These are phyloP conservation scores for Ceratobasidium sp. DNA, from an alignment of 1,284 basidiomycete species.

Conservation along the genomic window DNA sequence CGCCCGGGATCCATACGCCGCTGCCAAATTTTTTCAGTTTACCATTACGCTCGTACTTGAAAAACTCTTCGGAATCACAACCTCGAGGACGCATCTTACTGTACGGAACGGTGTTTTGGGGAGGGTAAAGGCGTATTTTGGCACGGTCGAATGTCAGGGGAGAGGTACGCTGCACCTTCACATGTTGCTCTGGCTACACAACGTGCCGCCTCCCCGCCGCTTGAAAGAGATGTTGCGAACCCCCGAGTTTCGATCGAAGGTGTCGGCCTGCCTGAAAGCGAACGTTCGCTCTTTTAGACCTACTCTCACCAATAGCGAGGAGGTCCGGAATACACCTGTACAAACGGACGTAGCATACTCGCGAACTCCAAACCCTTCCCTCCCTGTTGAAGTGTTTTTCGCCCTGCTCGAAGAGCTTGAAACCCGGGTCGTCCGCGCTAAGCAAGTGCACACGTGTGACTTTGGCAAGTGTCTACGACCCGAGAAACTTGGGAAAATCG, in stretches of 20 bases:
- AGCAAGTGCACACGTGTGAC: constrained; percentile 51
- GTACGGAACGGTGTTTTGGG: constrained; percentile 52
- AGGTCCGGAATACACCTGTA: constrained; percentile 48
- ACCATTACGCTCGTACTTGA: constrained; percentile 57
- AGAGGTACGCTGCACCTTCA: constrained; percentile 55
- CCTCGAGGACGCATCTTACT: constrained; percentile 49
- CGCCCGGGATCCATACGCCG: constrained; percentile 59
- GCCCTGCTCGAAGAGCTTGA: background rate
- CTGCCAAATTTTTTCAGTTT: constrained; percentile 61
- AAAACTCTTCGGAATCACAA: constrained; percentile 57
- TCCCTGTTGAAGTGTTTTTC: background rate
- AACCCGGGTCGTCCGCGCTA: background rate
- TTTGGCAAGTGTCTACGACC: constrained; percentile 51
- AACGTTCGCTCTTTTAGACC: constrained; percentile 55
- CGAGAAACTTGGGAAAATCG: constrained; percentile 49
- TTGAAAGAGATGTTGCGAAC: constrained; percentile 14
- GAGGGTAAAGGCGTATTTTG: constrained; percentile 53
- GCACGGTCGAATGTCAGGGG: constrained; percentile 55
- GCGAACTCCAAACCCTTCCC: constrained; percentile 19
- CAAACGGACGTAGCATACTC: constrained; percentile 46
- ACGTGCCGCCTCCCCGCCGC: constrained; percentile 15
- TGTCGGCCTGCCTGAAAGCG: constrained; percentile 3
- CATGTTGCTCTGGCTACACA: constrained; percentile 53
- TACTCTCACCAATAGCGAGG: constrained; percentile 47
- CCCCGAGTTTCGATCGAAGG: constrained; percentile 22